Conservation (phyloP, 345 rosid genomes). For the Luvunga scandens region DNA sequence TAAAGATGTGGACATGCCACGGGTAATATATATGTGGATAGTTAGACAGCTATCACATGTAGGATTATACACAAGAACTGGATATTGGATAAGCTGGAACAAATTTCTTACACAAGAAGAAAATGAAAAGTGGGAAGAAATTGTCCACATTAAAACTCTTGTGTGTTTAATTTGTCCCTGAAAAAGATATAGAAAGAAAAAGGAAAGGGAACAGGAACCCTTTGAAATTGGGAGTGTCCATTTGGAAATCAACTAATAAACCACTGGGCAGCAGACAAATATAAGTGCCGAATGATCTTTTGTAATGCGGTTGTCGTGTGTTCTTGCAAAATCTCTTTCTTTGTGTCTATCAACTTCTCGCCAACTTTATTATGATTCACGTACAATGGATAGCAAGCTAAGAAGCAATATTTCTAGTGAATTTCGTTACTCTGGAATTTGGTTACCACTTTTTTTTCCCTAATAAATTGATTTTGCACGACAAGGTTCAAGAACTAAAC, state of each 20-base stretch:
- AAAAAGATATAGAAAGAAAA: not conserved
- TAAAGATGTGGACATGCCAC: not conserved
- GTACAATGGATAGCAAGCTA: not conserved
- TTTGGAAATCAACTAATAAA: not conserved
- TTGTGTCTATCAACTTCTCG: not conserved
- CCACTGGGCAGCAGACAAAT: constrained; percentile 11
- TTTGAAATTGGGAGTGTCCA: not conserved
- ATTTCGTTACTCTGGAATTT: not conserved
- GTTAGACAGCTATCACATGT: not conserved
- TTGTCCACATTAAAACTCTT: not conserved
- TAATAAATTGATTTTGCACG: no score
- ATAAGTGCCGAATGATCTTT: not conserved
- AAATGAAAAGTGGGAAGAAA: not conserved
- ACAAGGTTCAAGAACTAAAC: no score
- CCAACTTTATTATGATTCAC: not conserved
- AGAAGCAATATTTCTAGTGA: not conserved
- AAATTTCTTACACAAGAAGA: not conserved
- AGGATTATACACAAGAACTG: not conserved
- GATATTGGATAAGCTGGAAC: constrained; percentile 16
- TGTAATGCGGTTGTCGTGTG: constrained; percentile 13
- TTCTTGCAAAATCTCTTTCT: not conserved
- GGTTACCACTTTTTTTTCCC: no score
- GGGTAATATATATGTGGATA: not conserved
- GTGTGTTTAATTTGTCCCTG: not conserved
- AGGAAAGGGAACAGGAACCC: not conserved